A percentile compares a stretch with the other conserved stretches of the same genome.
Evolutionary conservation across 495 filamentous ascomycete genomes (phyloP).

Genomic region (Hypoxylon subgilvum): DNA sequence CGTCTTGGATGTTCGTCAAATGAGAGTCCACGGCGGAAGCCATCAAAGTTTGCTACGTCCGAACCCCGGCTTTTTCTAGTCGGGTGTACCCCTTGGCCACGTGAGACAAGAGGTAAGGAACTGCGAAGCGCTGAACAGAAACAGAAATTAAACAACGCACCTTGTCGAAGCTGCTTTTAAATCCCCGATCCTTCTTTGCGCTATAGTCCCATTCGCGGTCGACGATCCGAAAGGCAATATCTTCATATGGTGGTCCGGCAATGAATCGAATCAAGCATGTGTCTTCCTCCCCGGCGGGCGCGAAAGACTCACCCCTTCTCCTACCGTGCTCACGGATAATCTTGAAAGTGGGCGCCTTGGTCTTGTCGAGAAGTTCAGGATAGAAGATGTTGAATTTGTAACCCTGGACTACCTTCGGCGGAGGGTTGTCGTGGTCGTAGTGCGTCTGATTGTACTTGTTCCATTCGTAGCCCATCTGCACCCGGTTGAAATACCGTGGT

Average conservation of each 20-base stretch:
- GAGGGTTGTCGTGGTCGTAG: conserved; percentile 98
- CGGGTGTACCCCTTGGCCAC: conserved; percentile 5
- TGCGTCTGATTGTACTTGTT: conserved; percentile 99
- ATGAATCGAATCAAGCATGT: conserved; percentile 96
- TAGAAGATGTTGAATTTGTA: conserved; percentile 99
- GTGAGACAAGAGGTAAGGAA: not conserved
- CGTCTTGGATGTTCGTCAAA: conserved; percentile 15
- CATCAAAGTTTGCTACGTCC: conserved; percentile 14
- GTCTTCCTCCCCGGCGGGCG: conserved; percentile 95
- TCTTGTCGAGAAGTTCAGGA: conserved; percentile 95
- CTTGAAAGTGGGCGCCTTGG: conserved; percentile 89
- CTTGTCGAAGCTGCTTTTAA: conserved; percentile 97
- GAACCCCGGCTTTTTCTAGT: not conserved
- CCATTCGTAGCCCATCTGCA: conserved; percentile 99
- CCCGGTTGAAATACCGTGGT: conserved; percentile 95
- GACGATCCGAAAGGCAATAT: conserved; percentile 96
- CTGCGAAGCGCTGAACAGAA: conserved; percentile 3
- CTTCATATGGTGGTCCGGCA: conserved; percentile 94
- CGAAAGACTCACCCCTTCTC: conserved; percentile 87
- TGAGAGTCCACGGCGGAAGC: conserved; percentile 1
- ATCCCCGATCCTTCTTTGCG: conserved; percentile 92
- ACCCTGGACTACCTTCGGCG: conserved; percentile 96
- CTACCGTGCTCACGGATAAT: conserved; percentile 92
- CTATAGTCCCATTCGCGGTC: conserved; percentile 99
- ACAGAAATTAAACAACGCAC: conserved; percentile 57